A percentile compares a stretch with the other conserved stretches of the same genome.
Evolutionary conservation across 2,329 filamentous ascomycete genomes (phyloP).

Genomic region (Trichoderma citrinoviride): DNA sequence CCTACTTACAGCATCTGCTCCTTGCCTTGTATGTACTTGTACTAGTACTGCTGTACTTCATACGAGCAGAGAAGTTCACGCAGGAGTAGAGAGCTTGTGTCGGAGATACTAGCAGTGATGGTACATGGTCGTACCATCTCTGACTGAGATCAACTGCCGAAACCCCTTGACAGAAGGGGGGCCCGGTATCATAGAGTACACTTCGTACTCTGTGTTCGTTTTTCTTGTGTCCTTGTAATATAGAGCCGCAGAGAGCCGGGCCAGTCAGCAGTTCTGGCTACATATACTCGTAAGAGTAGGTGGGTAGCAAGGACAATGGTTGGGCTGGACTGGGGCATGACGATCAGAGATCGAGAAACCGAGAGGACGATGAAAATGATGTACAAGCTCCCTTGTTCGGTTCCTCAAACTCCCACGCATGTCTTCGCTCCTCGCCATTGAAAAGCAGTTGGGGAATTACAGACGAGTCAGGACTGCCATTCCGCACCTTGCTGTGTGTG

Average conservation of each 20-base stretch:
- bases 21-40: neutral
- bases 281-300: neutral
- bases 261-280: neutral
- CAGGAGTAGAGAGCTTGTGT: too few relatives aligned
- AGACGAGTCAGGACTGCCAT: neutral
- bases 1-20: neutral
- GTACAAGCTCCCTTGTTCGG: neutral
- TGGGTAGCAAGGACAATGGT: neutral
- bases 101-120: too few relatives aligned
- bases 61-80: too few relatives aligned
- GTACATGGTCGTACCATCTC: too few relatives aligned
- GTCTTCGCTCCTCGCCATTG: neutral
- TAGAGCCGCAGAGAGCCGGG: neutral
- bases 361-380: neutral
- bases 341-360: neutral
- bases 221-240: neutral
- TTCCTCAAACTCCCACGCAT: neutral
- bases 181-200: neutral
- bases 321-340: neutral
- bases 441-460: neutral
- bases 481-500: neutral
- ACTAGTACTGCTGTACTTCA: too few relatives aligned
- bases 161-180: neutral
- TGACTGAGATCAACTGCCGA: constrained; percentile 5
- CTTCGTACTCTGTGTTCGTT: neutral